Conservation (phyloP, 2,329 filamentous ascomycete species). For the Plectosphaerella plurivora region DNA sequence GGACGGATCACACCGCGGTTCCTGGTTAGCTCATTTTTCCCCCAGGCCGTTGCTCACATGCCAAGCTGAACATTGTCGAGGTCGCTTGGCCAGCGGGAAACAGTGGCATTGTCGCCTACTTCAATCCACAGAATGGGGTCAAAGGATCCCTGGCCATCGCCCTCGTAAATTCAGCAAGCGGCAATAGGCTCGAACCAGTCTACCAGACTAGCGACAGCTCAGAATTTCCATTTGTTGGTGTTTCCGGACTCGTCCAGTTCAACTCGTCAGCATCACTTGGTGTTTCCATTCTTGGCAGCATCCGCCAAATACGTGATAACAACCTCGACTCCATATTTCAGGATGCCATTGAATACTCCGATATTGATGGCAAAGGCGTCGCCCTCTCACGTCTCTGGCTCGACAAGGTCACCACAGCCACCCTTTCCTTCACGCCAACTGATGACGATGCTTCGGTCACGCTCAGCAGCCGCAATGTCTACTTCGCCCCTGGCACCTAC, state of each 20-base stretch:
- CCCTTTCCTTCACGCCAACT: conserved; percentile 39
- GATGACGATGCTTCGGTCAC: conserved; percentile 13
- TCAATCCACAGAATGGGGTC: conserved; percentile 45
- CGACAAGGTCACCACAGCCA: conserved; percentile 55
- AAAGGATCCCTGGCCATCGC: conserved; percentile 50
- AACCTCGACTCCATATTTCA: conserved; percentile 49
- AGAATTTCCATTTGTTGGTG: conserved; percentile 41
- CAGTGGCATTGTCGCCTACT: conserved; percentile 54
- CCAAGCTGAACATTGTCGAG: conserved; percentile 4
- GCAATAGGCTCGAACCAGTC: conserved; percentile 41
- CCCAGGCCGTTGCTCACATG: too few species aligned
- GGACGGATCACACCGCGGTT: conserved; percentile 53
- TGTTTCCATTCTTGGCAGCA: conserved; percentile 55
- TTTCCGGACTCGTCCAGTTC: conserved; percentile 49
- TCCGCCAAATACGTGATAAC: conserved; percentile 58
- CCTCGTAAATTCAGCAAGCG: conserved; percentile 43
- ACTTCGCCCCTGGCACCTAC: conserved; percentile 50
- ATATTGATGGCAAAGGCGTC: conserved; percentile 35
- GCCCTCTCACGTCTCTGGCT: conserved; percentile 53
- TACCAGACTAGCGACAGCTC: conserved; percentile 22
- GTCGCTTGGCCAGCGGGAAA: conserved; percentile 64
- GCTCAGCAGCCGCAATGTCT: conserved; percentile 31
- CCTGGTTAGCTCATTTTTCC: conserved; percentile 19
- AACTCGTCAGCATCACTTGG: conserved; percentile 53
- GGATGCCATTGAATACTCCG: conserved; percentile 40